Evolutionary conservation across 2,329 filamentous ascomycete genomes (phyloP), one percentile per base, ranked within the genome.

Genomic region (Pestalotiopsis sp.): DNA sequence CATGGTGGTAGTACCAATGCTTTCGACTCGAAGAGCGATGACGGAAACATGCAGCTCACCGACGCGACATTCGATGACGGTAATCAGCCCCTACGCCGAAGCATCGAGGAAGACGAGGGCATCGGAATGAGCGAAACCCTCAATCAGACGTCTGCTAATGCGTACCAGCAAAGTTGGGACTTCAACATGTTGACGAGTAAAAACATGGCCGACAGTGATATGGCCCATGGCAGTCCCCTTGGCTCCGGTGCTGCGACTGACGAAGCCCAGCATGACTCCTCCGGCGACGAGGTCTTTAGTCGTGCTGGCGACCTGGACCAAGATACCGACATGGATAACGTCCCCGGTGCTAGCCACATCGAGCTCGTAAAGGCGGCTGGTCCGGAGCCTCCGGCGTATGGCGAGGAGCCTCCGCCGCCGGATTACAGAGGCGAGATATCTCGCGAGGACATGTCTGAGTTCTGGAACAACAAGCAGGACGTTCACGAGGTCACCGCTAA

Each of bases 81-180:
- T 39, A 62, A 71, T 74, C 23, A 73, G 69, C 69, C 72, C 64
- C 70, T 85, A 31, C 84, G 81, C 17, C 76, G 78, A 59, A 85
- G 82, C 71, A 83, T 85, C 68, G 85, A 77, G 69, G 85, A 77
- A 68, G 85, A 87, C 58, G 86, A 88, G 71, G 83, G 79, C 23
- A 81, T 84, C 49, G 82, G 81, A 65, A 74, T 83, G 69, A 72
- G 77, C 36, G 81, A 81, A 63, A 77, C 78, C 63, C 77, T 78
- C 45, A 73, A 76, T 17, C 70, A 70, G 6, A 69, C 73, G 72
- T 74, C 45, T 72, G 75, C 56, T 72, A 73, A 71, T 69, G 72
- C n/a, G 25, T 56, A 70, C 72, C 64, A 70, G 69, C 9, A 67
- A 71, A 75, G 74, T 41, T 89, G 87, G 87, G 85, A 75, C 71